These are phyloP conservation scores for Syzygium aromaticum DNA, from an alignment of 345 rosid species.

Conservation along the genomic window DNA sequence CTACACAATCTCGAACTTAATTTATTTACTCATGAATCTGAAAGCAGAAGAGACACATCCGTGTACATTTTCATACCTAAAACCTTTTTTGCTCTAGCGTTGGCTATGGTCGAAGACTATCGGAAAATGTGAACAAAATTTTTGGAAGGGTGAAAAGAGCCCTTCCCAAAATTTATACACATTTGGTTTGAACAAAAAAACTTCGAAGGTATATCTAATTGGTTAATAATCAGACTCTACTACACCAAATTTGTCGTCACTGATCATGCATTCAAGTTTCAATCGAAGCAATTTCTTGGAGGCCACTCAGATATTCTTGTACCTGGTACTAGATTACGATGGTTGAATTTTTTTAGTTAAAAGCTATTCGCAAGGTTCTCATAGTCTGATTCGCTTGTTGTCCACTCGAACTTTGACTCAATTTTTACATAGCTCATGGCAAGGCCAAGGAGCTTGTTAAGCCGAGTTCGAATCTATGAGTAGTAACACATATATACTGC, in stretches of 20 bases:
- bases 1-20: not conserved
- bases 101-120: not conserved
- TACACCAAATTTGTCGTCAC: not conserved
- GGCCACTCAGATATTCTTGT: too few species aligned
- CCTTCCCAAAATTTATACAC: not conserved
- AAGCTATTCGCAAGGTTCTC: too few species aligned
- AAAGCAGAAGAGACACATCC: not conserved
- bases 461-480: not conserved
- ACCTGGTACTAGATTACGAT: too few species aligned
- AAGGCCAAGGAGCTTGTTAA: not conserved
- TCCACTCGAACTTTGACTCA: not conserved
- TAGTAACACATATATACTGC: not conserved
- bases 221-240: not conserved
- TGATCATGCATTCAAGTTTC: not conserved
- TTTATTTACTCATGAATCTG: not conserved
- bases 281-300: not conserved
- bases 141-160: not conserved
- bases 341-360: too few species aligned
- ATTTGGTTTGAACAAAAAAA: not conserved
- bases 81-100: not conserved
- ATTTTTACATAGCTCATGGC: not conserved
- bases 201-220: not conserved
- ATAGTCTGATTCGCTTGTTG: too few species aligned
- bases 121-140: not conserved
- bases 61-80: too few species aligned